Evolutionary conservation across 257 asterid genomes (phyloP).

Genomic region (Solanum commersonii): DNA sequence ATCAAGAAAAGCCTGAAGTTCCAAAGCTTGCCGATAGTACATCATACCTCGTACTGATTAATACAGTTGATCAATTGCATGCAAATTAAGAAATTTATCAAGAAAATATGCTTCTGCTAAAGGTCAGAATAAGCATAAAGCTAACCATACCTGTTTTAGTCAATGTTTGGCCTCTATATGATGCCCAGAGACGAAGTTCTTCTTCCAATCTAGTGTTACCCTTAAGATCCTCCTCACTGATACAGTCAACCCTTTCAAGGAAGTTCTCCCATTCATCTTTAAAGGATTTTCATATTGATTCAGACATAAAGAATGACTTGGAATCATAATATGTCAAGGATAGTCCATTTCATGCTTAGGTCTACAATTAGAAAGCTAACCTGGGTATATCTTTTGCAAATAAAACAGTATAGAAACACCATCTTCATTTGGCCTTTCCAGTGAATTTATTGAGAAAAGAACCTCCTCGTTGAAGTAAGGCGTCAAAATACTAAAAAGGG

Average conservation of each 20-base stretch:
- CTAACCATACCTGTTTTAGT: slow-evolving; percentile 68
- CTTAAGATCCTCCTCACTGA: slow-evolving; percentile 69
- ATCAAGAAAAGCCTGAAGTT: slow-evolving; percentile 95
- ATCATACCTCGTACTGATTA: slow-evolving; percentile 91
- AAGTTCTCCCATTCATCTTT: slow-evolving; percentile 95
- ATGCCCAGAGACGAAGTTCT: slow-evolving; percentile 92
- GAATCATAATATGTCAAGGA: not conserved
- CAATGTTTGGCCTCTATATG: slow-evolving; percentile 95
- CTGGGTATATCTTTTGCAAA: slow-evolving; percentile 90
- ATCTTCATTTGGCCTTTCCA: slow-evolving; percentile 83
- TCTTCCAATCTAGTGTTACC: slow-evolving; percentile 50
- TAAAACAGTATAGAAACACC: slow-evolving; percentile 94
- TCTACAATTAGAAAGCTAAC: slow-evolving; percentile 22
- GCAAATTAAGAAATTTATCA: not conserved
- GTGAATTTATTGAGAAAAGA: slow-evolving; percentile 59
- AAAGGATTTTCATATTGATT: slow-evolving; percentile 3
- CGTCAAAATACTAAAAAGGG: slow-evolving; percentile 59
- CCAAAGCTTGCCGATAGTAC: slow-evolving; percentile 98
- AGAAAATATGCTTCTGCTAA: not conserved
- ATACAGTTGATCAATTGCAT: not conserved
- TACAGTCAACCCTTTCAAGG: slow-evolving; percentile 65
- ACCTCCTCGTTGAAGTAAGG: slow-evolving; percentile 90
- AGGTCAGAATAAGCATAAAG: not conserved
- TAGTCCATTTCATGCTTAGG: not conserved
- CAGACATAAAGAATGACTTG: slow-evolving; percentile 1